Base-by-base conservation (phyloP, 139 green algal species). In the Chlamydomonas incerta region DNA sequence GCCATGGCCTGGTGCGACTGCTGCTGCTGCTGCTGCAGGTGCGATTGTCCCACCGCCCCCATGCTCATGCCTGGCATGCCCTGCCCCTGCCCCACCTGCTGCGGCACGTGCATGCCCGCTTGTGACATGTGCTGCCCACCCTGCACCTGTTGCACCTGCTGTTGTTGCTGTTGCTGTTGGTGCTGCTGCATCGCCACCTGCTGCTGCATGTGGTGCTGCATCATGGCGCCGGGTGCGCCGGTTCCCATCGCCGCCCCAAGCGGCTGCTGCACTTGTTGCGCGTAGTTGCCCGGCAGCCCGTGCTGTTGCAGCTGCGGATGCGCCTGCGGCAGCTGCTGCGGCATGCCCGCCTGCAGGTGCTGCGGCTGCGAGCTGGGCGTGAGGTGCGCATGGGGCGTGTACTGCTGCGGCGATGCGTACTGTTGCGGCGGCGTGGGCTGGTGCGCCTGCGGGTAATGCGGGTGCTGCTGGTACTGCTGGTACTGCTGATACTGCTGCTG, bases 401-500 rank as follows among this genome's bases (percentile, higher is more conserved):
- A 74, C 63, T 70, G 37, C 37, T 83, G 60, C 37, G 75, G 75
- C 28, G 75, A 47, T 2, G 60, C 21, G 14, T 72, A 70, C 18
- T 74, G 77, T 18, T 82, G 75, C 63, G 20, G 26, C 60, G 24
- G 60, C 26, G 60, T 23, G 26, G 24, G 60, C 60, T 31, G 60
- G 21, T 33, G 57, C 29, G 29, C 65, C 29, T 41, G 24, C 75
- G 65, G 74, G 92, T 31, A 28, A 46, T 31, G 29, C 29, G 66
- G 21, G n/a, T 72, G 31, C 5, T 72, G 66, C 5, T 14, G 67
- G 15, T 72, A 31, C 66, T 47, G 66, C 31, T n/a, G 62, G 62
- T 68, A 68, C 62, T 68, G 62, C 26, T 73, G 52, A 20, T 72
- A 58, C 63, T 82, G 74, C 34, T 74, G 35, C 35, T 82, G 74